Conservation (phyloP, 129 eudicot genomes). For the Flaveria trinervia region DNA sequence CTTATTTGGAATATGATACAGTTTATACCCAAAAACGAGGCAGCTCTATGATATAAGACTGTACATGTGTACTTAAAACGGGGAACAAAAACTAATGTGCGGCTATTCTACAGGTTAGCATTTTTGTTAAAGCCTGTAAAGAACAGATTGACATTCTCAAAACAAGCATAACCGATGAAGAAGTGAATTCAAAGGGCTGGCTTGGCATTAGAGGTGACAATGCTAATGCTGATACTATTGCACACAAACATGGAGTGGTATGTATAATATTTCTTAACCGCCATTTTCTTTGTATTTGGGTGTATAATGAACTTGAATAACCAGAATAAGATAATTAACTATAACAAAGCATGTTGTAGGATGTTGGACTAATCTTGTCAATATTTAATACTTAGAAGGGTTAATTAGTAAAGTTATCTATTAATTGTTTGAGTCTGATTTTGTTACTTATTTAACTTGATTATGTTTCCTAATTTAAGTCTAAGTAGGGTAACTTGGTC, state of each 20-base stretch:
- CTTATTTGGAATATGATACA: not conserved
- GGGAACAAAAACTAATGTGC: not conserved
- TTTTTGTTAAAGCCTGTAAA: slow-evolving; percentile 85
- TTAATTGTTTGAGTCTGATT: too few relatives aligned
- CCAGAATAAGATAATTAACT: not conserved
- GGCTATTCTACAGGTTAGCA: slow-evolving; percentile 64
- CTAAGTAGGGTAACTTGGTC: too few relatives aligned
- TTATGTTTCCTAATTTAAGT: too few relatives aligned
- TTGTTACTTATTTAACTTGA: too few relatives aligned
- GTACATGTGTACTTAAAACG: not conserved
- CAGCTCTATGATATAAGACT: too few relatives aligned
- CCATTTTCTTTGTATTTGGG: not conserved
- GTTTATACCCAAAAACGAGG: not conserved
- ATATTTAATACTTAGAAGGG: too few relatives aligned
- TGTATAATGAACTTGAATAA: not conserved
- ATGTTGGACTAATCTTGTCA: too few relatives aligned
- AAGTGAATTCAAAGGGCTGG: slow-evolving; percentile 84
- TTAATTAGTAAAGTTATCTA: too few relatives aligned
- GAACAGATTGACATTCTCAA: slow-evolving; percentile 83
- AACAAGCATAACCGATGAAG: slow-evolving; percentile 71
- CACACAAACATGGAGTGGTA: slow-evolving; percentile 99
- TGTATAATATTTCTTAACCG: slow-evolving; percentile 9
- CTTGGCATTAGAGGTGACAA: slow-evolving; percentile 64
- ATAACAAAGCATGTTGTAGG: not conserved
- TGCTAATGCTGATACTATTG: slow-evolving; percentile 79